Conservation (phyloP, 1,284 basidiomycete genomes). For the Cryptococcus hybrid region DNA sequence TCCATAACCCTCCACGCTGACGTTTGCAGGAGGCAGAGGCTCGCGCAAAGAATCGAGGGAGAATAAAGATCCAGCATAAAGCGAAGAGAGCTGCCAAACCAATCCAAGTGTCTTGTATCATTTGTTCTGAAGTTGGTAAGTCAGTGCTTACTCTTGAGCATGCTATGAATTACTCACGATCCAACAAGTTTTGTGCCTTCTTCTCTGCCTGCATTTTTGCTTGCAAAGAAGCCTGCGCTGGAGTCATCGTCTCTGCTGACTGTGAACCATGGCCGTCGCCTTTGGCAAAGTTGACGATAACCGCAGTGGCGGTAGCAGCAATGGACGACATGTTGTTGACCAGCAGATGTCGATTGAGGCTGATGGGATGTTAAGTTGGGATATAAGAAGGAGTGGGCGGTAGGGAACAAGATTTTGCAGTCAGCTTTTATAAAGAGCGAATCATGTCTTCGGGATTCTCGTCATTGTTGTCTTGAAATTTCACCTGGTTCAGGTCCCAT, state of each 20-base stretch:
- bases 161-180: no score
- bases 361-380: background rate
- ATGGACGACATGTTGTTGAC: background rate
- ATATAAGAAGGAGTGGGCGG: background rate
- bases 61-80: background rate
- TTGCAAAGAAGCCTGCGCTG: no score
- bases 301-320: background rate
- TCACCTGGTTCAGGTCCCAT: no score
- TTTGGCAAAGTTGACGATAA: background rate
- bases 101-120: background rate
- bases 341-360: background rate
- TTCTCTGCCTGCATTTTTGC: no score
- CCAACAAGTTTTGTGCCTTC: no score
- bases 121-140: no score
- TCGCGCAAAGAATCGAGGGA: constrained; percentile 3
- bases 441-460: no score
- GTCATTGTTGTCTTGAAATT: no score
- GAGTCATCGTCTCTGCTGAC: no score
- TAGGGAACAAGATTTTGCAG: background rate
- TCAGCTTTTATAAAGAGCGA: no score
- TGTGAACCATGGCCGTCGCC: no score
- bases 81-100: background rate
- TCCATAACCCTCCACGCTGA: background rate
- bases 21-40: background rate
- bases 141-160: no score